Percentiles rank a stretch among this genome's conserved stretches.
phyloP scores from a whole-genome alignment of 208 protist genomes.

The Trypanosoma avium region DNA sequence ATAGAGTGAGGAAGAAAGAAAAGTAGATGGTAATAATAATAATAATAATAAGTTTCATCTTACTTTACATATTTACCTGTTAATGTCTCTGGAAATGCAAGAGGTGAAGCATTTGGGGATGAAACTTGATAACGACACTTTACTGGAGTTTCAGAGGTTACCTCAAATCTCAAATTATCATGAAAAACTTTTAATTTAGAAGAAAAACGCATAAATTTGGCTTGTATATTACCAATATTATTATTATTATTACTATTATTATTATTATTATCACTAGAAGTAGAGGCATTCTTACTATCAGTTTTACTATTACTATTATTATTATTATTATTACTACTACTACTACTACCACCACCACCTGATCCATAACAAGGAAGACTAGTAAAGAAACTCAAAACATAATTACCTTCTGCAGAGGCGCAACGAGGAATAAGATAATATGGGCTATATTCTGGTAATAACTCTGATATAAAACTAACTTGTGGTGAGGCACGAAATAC shows the following conservation, averaged over 20 bases:
- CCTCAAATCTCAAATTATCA: slow-evolving; percentile 9
- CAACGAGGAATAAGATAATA: slow-evolving; percentile 23
- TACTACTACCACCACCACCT: not conserved
- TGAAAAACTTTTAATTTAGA: slow-evolving; percentile 6
- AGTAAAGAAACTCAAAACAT: slow-evolving; percentile 18
- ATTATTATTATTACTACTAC: not conserved
- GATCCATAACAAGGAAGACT: slow-evolving; percentile 2
- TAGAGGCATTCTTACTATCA: not conserved
- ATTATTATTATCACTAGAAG: not conserved
- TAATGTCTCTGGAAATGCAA: not conserved
- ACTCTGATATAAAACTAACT: not conserved
- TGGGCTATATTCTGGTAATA: slow-evolving; percentile 11
- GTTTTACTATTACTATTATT: not conserved
- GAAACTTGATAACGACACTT: slow-evolving; percentile 11
- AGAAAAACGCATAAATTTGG: slow-evolving; percentile 11
- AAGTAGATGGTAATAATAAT: not conserved
- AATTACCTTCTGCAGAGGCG: not conserved
- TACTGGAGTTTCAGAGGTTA: slow-evolving; percentile 4
- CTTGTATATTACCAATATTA: not conserved
- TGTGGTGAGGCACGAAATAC: slow-evolving; percentile 1
- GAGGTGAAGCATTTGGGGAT: not conserved
- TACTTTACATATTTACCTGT: not conserved
- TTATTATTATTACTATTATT: too few species aligned
- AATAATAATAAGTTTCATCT: not conserved
- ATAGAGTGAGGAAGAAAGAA: too few species aligned